Percentiles rank a stretch among this genome's conserved stretches.
Conservation (phyloP, 2,329 filamentous ascomycete species). For the Sclerotinia sclerotiorum region DNA sequence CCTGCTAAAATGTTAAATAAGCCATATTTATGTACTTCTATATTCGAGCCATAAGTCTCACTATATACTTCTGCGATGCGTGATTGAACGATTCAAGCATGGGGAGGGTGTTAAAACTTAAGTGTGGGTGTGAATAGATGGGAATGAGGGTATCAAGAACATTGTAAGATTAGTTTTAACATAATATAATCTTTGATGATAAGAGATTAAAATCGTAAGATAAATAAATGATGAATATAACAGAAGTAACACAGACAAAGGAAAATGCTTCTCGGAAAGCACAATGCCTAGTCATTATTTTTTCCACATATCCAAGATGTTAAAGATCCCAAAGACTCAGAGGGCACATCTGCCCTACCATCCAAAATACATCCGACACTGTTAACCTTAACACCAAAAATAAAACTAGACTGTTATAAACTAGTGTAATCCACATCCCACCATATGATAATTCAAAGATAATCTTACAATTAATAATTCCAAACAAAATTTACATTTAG, state of each 20-base stretch:
- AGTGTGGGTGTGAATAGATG: neutral
- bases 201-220: neutral
- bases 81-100: neutral
- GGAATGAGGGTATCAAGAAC: neutral
- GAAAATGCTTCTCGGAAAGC: too few relatives aligned
- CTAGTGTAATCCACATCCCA: neutral
- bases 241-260: too few relatives aligned
- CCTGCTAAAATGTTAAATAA: constrained; percentile 50
- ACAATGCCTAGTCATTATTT: too few relatives aligned
- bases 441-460: neutral
- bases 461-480: neutral
- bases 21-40: constrained; percentile 40
- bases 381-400: neutral
- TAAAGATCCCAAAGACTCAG: neutral
- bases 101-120: too few relatives aligned
- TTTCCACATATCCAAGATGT: too few relatives aligned
- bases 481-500: neutral
- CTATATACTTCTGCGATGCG: constrained; percentile 4
- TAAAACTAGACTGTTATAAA: neutral
- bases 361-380: neutral
- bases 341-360: too few relatives aligned
- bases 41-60: constrained; percentile 24
- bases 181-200: neutral
- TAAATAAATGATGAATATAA: too few relatives aligned
- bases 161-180: neutral